Evolutionary conservation across 495 filamentous ascomycete species (phyloP).

Genomic region (Aspergillus steynii): DNA sequence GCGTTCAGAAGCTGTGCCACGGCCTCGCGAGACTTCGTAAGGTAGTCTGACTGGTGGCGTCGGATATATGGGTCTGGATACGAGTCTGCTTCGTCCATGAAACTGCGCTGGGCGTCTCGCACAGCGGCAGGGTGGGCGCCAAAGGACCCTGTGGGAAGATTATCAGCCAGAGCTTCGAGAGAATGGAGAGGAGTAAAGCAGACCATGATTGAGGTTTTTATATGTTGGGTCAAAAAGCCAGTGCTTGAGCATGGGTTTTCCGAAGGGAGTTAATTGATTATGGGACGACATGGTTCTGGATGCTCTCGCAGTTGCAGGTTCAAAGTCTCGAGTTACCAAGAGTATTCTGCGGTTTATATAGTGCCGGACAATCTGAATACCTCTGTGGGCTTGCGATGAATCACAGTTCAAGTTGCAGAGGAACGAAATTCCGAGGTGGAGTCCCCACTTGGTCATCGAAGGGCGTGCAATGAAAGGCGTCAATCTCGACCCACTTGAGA

Average conservation of each 20-base stretch:
- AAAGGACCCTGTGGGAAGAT: conserved; percentile 62
- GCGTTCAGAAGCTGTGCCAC: conserved; percentile 66
- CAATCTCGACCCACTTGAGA: neutral
- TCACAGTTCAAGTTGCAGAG: neutral
- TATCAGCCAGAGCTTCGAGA: neutral
- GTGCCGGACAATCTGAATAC: too few species aligned
- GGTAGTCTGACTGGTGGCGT: conserved; percentile 54
- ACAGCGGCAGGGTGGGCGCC: conserved; percentile 71
- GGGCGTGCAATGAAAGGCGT: neutral
- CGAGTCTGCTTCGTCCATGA: conserved; percentile 61
- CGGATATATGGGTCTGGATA: conserved; percentile 74
- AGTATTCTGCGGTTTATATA: neutral
- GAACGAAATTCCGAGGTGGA: neutral
- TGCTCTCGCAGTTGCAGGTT: neutral
- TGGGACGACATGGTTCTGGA: neutral
- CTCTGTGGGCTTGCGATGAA: neutral
- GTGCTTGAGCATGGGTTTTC: conserved; percentile 61
- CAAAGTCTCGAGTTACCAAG: neutral
- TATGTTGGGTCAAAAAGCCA: conserved; percentile 71
- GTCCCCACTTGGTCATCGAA: neutral
- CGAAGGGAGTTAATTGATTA: conserved; percentile 43
- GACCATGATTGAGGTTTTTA: conserved; percentile 82
- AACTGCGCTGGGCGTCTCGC: conserved; percentile 52
- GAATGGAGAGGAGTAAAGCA: neutral
- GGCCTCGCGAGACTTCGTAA: conserved; percentile 63